phyloP scores from a whole-genome alignment of 768 basidiomycete species.

The Phlebiopsis flavidoalba region DNA sequence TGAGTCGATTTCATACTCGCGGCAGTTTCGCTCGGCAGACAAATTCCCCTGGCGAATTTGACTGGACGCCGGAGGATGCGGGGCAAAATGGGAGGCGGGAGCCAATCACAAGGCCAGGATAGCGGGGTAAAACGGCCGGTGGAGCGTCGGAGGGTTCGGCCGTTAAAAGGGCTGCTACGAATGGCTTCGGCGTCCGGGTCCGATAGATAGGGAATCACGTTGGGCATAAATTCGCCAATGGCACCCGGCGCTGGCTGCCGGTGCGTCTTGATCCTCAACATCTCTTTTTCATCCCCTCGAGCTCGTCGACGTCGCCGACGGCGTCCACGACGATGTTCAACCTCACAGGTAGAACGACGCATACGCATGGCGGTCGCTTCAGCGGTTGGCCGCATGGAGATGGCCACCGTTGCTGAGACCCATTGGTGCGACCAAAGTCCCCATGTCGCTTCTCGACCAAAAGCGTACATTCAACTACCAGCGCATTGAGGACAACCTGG shows the following conservation, averaged over 20 bases:
- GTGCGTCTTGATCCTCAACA: conserved; percentile 17
- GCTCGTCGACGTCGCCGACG: conserved; percentile 17
- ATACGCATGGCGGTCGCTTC: conserved; percentile 23
- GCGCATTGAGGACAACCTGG: conserved; percentile 96
- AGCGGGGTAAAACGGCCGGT: conserved; percentile 1
- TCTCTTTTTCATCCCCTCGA: conserved; percentile 13
- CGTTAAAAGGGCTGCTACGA: conserved; percentile 10
- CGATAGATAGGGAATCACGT: conserved; percentile 22
- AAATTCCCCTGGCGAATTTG: conserved; percentile 8
- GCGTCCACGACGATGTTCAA: conserved; percentile 25
- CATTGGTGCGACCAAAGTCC: conserved; percentile 86
- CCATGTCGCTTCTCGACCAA: conserved; percentile 82
- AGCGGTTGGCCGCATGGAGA: conserved; percentile 40
- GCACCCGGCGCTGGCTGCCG: conserved; percentile 20
- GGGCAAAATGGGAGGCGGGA: background rate
- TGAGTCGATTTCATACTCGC: background rate
- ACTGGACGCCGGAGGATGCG: background rate
- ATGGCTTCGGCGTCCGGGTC: conserved; percentile 20
- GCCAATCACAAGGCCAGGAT: background rate
- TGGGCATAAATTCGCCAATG: conserved; percentile 22
- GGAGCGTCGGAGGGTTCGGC: conserved; percentile 11
- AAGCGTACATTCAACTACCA: conserved; percentile 90
- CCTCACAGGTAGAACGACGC: conserved; percentile 21
- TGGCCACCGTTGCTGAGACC: conserved; percentile 74
- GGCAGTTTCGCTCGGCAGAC: background rate